Percentiles rank a stretch among this genome's conserved stretches.
Conservation (phyloP, 2,329 filamentous ascomycete genomes). For the Ophiocordyceps australis region DNA sequence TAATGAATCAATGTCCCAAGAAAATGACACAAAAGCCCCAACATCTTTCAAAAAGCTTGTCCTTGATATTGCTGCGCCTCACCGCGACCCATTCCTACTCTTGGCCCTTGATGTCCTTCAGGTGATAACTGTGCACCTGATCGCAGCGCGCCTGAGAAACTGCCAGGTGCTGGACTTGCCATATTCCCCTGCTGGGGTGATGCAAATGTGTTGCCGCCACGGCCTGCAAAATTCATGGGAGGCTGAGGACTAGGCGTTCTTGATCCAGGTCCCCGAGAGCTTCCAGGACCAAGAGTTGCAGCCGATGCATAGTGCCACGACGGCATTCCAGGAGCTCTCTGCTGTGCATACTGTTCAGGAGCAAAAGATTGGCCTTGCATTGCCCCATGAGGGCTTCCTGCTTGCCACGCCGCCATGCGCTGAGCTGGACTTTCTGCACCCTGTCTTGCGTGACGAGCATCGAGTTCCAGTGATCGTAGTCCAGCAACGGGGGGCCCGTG, state of each 20-base stretch:
- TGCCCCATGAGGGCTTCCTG: slow-evolving; percentile 36
- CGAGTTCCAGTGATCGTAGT: slow-evolving; percentile 7
- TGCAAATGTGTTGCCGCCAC: too few relatives aligned
- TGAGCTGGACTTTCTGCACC: slow-evolving; percentile 34
- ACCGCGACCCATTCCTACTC: slow-evolving; percentile 5
- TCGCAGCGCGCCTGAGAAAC: slow-evolving; percentile 15
- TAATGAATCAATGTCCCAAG: too few relatives aligned
- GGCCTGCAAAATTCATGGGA: slow-evolving; percentile 8
- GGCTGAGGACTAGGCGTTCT: slow-evolving; percentile 11
- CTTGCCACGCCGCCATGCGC: slow-evolving; percentile 64
- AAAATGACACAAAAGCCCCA: too few relatives aligned
- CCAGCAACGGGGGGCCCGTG: slow-evolving; percentile 6
- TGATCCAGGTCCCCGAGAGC: slow-evolving; percentile 10
- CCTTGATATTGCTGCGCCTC: slow-evolving; percentile 15
- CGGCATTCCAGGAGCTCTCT: slow-evolving; percentile 42
- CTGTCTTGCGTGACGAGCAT: slow-evolving; percentile 21
- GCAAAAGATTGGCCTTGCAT: slow-evolving; percentile 38
- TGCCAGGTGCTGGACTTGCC: slow-evolving; percentile 7
- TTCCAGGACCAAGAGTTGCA: slow-evolving; percentile 33
- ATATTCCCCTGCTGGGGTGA: too few relatives aligned
- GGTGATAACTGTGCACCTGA: slow-evolving; percentile 9
- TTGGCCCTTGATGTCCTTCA: slow-evolving; percentile 11
- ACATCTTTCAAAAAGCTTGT: slow-evolving; percentile 14
- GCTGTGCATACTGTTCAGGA: slow-evolving; percentile 69
- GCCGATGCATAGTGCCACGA: too few relatives aligned